Evolutionary conservation across 2,329 filamentous ascomycete species (phyloP).

Genomic region (Cordyceps javanica): DNA sequence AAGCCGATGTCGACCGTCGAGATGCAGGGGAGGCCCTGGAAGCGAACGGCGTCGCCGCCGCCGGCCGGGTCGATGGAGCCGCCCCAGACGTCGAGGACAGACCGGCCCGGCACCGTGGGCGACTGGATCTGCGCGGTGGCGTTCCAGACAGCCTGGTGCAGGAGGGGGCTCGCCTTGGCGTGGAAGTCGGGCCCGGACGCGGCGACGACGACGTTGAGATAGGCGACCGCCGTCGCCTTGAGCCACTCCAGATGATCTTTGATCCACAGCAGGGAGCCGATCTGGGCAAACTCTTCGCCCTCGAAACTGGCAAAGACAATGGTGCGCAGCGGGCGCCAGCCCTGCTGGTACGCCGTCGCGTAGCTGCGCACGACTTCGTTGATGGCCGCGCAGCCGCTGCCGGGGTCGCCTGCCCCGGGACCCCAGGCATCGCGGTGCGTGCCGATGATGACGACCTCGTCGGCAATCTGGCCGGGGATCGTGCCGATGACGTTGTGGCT

Average conservation of each 20-base stretch:
- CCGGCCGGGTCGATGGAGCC: slow-evolving; percentile 48
- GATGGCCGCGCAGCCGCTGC: slow-evolving; percentile 70
- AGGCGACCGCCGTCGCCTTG: slow-evolving; percentile 61
- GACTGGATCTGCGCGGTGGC: slow-evolving; percentile 52
- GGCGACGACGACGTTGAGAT: slow-evolving; percentile 76
- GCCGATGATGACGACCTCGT: slow-evolving; percentile 68
- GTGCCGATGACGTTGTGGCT: slow-evolving; percentile 71
- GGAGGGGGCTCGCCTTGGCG: slow-evolving; percentile 56
- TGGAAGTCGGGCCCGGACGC: slow-evolving; percentile 50
- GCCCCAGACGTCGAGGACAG: slow-evolving; percentile 36
- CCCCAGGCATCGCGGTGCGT: slow-evolving; percentile 84
- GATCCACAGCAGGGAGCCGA: slow-evolving; percentile 82
- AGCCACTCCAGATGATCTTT: slow-evolving; percentile 79
- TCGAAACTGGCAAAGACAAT: slow-evolving; percentile 66
- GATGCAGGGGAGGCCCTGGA: slow-evolving; percentile 62
- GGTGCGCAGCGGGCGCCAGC: slow-evolving; percentile 75
- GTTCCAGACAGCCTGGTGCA: slow-evolving; percentile 60
- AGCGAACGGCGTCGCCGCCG: slow-evolving; percentile 35
- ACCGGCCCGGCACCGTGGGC: slow-evolving; percentile 42
- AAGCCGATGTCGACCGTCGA: slow-evolving; percentile 47
- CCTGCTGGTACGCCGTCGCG: slow-evolving; percentile 60
- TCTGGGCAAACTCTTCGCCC: slow-evolving; percentile 70
- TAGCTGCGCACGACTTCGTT: slow-evolving; percentile 71
- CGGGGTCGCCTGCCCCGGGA: slow-evolving; percentile 78
- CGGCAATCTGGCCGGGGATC: slow-evolving; percentile 68